Conservation (phyloP, 2,329 filamentous ascomycete species). For the Nemania sp. region DNA sequence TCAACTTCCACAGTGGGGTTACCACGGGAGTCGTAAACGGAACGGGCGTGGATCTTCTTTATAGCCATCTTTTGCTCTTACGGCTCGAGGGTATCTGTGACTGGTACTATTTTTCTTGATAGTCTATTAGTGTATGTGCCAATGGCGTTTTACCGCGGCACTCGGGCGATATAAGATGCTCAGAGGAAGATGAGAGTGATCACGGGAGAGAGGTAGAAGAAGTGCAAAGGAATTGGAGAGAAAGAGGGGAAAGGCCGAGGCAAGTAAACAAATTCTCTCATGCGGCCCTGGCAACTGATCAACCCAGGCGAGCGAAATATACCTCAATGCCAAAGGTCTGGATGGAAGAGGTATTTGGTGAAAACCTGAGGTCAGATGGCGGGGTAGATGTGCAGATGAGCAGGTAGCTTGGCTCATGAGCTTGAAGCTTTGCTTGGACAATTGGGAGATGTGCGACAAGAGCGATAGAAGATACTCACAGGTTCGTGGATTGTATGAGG, state of each 20-base stretch:
- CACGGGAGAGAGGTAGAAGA: background rate
- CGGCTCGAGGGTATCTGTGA: background rate
- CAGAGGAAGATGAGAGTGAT: background rate
- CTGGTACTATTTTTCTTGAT: constrained; percentile 14
- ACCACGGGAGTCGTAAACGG: constrained; percentile 96
- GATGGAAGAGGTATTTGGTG: background rate
- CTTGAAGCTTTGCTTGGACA: background rate
- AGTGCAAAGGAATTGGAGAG: background rate
- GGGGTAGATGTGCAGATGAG: constrained; percentile 19
- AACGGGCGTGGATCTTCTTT: constrained; percentile 87
- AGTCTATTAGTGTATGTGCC: constrained; percentile 6
- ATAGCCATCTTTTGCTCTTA: constrained; percentile 73
- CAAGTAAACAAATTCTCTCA: constrained; percentile 13
- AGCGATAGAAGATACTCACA: constrained; percentile 12
- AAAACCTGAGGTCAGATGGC: constrained; percentile 18
- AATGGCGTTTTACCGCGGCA: too few relatives aligned
- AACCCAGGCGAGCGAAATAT: constrained; percentile 18
- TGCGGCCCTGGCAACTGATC: background rate
- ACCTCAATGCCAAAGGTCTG: constrained; percentile 16
- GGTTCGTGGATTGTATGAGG: background rate
- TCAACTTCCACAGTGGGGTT: constrained; percentile 99
- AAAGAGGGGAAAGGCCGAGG: background rate
- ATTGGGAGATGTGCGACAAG: background rate
- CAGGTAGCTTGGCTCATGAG: constrained; percentile 7
- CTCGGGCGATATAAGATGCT: background rate